These are phyloP conservation scores for Sclerotiophoma versabilis DNA, from an alignment of 2,329 filamentous ascomycete genomes.

Conservation along the genomic window DNA sequence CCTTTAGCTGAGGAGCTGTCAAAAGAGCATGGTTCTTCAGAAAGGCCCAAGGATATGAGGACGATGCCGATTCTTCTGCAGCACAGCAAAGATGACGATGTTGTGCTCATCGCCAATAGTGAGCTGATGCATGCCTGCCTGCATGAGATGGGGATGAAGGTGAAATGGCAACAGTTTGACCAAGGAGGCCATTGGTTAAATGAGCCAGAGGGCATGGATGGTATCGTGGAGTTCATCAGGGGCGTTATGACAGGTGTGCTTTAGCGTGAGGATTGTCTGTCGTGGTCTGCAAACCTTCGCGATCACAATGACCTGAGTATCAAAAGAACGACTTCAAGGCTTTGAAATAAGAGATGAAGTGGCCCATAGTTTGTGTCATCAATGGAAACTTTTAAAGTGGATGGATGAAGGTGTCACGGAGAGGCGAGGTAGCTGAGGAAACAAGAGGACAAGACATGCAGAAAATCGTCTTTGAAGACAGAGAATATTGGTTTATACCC, in stretches of 20 bases:
- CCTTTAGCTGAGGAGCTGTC: slow-evolving; percentile 20
- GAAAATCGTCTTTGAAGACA: background rate
- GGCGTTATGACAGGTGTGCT: too few species aligned
- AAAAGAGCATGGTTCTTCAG: background rate
- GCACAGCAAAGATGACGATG: slow-evolving; percentile 52
- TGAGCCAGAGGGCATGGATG: slow-evolving; percentile 57
- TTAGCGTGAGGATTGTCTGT: too few species aligned
- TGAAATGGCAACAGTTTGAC: slow-evolving; percentile 51
- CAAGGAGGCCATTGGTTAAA: slow-evolving; percentile 57
- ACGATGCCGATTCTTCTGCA: slow-evolving; percentile 54
- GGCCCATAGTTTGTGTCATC: too few species aligned
- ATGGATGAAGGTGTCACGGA: too few species aligned
- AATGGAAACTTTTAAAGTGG: too few species aligned
- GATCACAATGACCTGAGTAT: too few species aligned
- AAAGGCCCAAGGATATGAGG: background rate
- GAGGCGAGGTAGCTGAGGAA: background rate
- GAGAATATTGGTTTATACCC: background rate
- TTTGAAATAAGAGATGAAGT: too few species aligned
- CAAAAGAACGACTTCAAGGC: too few species aligned
- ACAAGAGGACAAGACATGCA: background rate
- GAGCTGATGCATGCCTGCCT: slow-evolving; percentile 47
- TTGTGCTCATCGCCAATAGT: slow-evolving; percentile 50
- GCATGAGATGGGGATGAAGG: slow-evolving; percentile 43
- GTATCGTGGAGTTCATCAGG: slow-evolving; percentile 44
- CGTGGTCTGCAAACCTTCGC: too few species aligned